Evolutionary conservation across 2,329 filamentous ascomycete species (phyloP).

Genomic region (Fusarium equiseti): DNA sequence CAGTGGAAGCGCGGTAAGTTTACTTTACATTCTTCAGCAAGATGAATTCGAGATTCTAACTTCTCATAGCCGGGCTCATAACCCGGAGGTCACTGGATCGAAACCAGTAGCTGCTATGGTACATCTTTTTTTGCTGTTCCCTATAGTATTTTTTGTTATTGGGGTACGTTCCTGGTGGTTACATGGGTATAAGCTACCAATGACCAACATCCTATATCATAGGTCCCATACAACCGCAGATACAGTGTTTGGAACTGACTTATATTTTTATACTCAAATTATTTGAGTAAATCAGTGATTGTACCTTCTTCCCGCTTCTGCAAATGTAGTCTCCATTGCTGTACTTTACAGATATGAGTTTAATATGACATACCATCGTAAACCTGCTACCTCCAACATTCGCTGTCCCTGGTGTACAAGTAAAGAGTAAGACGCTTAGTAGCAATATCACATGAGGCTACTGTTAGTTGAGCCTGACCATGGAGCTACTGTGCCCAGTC

Average conservation of each 20-base stretch:
- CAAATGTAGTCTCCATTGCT: neutral
- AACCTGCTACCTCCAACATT: neutral
- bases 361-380: neutral
- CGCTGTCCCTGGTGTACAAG: neutral
- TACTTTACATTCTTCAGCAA: neutral
- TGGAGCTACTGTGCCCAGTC: neutral
- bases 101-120: constrained; percentile 21
- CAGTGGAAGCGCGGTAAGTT: constrained; percentile 39
- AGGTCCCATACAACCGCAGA: no score
- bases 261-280: neutral
- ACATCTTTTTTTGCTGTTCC: neutral
- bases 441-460: neutral
- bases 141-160: neutral
- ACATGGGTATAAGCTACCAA: neutral
- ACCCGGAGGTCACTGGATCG: constrained; percentile 34
- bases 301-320: neutral
- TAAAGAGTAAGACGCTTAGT: neutral
- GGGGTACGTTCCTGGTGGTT: neutral
- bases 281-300: neutral
- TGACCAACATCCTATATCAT: no score
- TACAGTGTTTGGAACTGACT: neutral
- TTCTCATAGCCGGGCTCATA: constrained; percentile 41
- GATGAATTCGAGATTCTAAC: constrained; percentile 5
- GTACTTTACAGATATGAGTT: neutral
- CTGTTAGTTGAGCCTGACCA: neutral